These are phyloP conservation scores for Biancaea sappan DNA, from an alignment of 306 rosid genomes.

Conservation along the genomic window DNA sequence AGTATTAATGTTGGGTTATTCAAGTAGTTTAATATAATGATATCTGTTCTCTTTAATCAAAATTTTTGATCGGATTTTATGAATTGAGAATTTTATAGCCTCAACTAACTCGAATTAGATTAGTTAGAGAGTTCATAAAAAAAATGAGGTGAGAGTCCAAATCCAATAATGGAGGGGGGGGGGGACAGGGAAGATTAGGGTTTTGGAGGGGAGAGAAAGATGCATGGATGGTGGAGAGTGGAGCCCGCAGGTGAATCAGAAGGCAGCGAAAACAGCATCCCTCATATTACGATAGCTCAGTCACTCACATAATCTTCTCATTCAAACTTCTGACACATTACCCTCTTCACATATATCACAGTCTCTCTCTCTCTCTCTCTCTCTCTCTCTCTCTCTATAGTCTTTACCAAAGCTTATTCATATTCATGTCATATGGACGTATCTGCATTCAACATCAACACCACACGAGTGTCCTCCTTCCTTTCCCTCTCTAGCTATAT, in stretches of 20 bases:
- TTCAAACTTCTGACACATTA: conserved; percentile 50
- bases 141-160: not conserved
- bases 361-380: no score
- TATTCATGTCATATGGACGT: conserved; percentile 6
- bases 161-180: no score
- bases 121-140: no score
- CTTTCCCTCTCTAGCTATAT: not conserved
- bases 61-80: no score
- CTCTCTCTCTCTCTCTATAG: no score
- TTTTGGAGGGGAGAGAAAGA: conserved; percentile 54
- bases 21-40: no score
- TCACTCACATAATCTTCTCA: conserved; percentile 46
- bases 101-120: no score
- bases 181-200: no score
- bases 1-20: no score
- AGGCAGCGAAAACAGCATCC: conserved; percentile 60
- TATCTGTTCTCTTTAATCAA: no score
- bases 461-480: conserved; percentile 38
- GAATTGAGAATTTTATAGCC: no score
- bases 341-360: conserved; percentile 36
- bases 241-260: conserved; percentile 45
- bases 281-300: conserved; percentile 44
- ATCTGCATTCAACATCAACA: conserved; percentile 23
- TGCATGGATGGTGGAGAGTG: conserved; percentile 37
- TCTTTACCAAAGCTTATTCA: conserved; percentile 45